phyloP scores from a whole-genome alignment of 495 filamentous ascomycete species.

The Penicillium turbatum region DNA sequence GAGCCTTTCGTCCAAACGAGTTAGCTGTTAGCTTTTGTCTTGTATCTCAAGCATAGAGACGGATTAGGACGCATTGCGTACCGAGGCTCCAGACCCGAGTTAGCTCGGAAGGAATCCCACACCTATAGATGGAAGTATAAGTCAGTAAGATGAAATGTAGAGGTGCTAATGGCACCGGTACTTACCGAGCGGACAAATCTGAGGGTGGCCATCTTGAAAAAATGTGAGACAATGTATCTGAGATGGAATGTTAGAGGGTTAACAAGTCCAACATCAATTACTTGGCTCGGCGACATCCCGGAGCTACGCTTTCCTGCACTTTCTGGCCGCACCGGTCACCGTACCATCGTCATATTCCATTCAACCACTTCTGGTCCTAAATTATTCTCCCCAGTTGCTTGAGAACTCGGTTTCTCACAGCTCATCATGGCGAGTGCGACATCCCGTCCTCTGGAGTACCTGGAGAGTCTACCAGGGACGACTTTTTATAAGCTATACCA shows the following conservation, averaged over 20 bases:
- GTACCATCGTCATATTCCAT: conserved; percentile 17
- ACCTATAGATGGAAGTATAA: conserved; percentile 47
- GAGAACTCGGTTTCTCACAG: conserved; percentile 28
- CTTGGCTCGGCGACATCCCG: conserved; percentile 23
- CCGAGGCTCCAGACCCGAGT: conserved; percentile 85
- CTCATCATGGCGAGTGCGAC: conserved; percentile 62
- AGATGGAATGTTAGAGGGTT: not conserved
- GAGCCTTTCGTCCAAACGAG: conserved; percentile 28
- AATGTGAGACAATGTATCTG: not conserved
- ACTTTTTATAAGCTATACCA: conserved; percentile 86
- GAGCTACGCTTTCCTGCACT: conserved; percentile 36
- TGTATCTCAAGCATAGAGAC: not conserved
- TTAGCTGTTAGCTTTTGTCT: not conserved
- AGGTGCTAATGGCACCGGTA: not conserved
- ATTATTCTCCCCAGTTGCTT: conserved; percentile 23
- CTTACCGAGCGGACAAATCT: conserved; percentile 60
- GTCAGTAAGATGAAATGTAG: not conserved
- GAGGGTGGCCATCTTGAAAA: conserved; percentile 49
- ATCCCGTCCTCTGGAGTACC: conserved; percentile 71
- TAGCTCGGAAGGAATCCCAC: conserved; percentile 74
- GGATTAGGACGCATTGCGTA: conserved; percentile 33
- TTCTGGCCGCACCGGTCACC: conserved; percentile 31
- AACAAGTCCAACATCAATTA: conserved; percentile 1
- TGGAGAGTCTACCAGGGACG: conserved; percentile 84
- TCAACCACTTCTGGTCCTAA: conserved; percentile 14